Percentiles rank a stretch among this genome's conserved stretches.
Evolutionary conservation across 192 early-diverging fungal species (phyloP).

Genomic region (Coemansia sp.): DNA sequence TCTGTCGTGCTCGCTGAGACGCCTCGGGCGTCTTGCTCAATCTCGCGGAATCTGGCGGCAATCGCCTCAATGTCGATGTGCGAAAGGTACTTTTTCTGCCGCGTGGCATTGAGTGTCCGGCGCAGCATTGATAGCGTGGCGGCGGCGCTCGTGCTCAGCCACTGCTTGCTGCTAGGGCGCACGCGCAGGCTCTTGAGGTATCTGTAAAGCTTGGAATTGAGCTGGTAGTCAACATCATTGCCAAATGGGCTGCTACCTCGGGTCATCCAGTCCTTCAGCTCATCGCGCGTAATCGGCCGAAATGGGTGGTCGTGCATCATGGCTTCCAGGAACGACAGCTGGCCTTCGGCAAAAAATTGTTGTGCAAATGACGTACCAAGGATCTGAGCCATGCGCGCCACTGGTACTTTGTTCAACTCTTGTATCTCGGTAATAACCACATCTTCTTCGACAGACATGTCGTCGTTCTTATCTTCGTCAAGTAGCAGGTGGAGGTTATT

Average conservation of each 20-base stretch:
- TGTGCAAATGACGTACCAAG: constrained; percentile 47
- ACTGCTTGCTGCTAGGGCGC: constrained; percentile 40
- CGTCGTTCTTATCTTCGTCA: constrained; percentile 23
- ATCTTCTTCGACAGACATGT: constrained; percentile 16
- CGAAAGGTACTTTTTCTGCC: constrained; percentile 24
- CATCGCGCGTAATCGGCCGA: constrained; percentile 40
- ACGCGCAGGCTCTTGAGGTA: constrained; percentile 33
- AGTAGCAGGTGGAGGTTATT: constrained; percentile 19
- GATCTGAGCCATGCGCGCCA: constrained; percentile 17
- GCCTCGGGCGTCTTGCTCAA: constrained; percentile 16
- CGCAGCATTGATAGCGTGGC: constrained; percentile 53
- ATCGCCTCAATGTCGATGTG: constrained; percentile 33
- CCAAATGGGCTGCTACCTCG: constrained; percentile 40
- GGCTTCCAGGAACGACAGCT: constrained; percentile 32
- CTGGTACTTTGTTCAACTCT: constrained; percentile 18
- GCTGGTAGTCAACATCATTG: constrained; percentile 35
- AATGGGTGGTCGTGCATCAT: constrained; percentile 54
- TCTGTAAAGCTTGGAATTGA: constrained; percentile 42
- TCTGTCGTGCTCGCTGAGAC: constrained; percentile 7
- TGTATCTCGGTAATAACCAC: constrained; percentile 2
- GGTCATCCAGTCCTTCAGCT: constrained; percentile 37
- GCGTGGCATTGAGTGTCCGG: constrained; percentile 26
- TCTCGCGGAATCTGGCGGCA: constrained; percentile 20
- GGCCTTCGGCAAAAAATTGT: constrained; percentile 27
- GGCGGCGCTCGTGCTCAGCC: constrained; percentile 43